A percentile compares a stretch with the other conserved stretches of the same genome.
Conservation (phyloP, 192 early-diverging fungal genomes). For the Geosiphon pyriformis region DNA sequence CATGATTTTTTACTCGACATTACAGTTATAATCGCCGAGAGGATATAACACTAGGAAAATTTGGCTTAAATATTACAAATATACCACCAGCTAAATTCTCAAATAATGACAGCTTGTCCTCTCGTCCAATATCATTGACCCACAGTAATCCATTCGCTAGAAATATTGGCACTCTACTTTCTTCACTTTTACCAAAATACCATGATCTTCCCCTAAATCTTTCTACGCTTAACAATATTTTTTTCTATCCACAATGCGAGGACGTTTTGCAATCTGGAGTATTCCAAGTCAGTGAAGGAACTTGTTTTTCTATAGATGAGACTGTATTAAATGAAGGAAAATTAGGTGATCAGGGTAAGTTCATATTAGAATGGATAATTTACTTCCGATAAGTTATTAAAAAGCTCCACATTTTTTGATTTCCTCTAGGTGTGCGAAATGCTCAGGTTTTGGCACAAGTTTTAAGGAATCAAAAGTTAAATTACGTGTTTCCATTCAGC, state of each 20-base stretch:
- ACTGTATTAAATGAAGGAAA: conserved; percentile 65
- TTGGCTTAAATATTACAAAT: conserved; percentile 61
- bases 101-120: neutral
- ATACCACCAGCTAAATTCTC: conserved; percentile 27
- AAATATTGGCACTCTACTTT: conserved; percentile 35
- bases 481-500: conserved; percentile 67
- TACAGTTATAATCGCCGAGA: conserved; percentile 37
- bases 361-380: too few species aligned
- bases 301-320: conserved; percentile 63
- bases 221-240: conserved; percentile 49
- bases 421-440: conserved; percentile 54
- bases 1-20: conserved; percentile 8
- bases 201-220: conserved; percentile 62
- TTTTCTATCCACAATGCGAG: conserved; percentile 54
- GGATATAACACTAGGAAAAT: conserved; percentile 59
- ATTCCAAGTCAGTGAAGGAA: conserved; percentile 57
- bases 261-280: conserved; percentile 56
- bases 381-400: too few species aligned
- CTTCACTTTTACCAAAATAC: conserved; percentile 47
- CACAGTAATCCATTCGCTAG: conserved; percentile 27
- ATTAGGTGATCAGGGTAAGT: conserved; percentile 52
- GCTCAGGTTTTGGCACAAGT: conserved; percentile 58
- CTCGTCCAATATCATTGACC: neutral
- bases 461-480: conserved; percentile 56
- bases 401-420: neutral